Percentiles rank a stretch among this genome's conserved stretches.
Evolutionary conservation across 768 basidiomycete genomes (phyloP).

Genomic region (Rhodosporidiobolus odoratus): DNA sequence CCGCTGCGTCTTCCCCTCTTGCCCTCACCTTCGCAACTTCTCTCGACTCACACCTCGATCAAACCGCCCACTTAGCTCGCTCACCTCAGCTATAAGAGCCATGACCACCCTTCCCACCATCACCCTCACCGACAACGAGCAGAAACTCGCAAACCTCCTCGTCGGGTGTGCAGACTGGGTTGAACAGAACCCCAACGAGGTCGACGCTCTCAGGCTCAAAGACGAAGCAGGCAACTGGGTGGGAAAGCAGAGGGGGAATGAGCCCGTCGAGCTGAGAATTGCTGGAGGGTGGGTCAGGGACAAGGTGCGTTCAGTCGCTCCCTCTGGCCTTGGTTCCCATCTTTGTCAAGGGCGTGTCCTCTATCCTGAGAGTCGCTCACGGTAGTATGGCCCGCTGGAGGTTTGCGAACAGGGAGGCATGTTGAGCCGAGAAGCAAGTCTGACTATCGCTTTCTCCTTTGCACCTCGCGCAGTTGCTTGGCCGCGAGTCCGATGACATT

Average conservation of each 20-base stretch:
- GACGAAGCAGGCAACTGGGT: slow-evolving; percentile 39
- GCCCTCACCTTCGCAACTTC: background rate
- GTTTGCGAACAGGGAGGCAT: too few relatives aligned
- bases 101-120: slow-evolving; percentile 4
- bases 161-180: slow-evolving; percentile 33
- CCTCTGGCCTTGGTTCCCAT: too few relatives aligned
- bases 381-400: too few relatives aligned
- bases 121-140: slow-evolving; percentile 27
- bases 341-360: too few relatives aligned
- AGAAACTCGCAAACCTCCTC: slow-evolving; percentile 23
- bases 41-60: background rate
- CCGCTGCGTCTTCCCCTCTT: background rate
- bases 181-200: too few relatives aligned
- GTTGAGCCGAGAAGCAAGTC: too few relatives aligned
- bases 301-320: too few relatives aligned
- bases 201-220: slow-evolving; percentile 16
- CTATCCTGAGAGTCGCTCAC: too few relatives aligned
- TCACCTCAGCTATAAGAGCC: background rate
- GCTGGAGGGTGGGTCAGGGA: slow-evolving; percentile 98
- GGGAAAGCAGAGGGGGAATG: slow-evolving; percentile 55
- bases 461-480: slow-evolving; percentile 57
- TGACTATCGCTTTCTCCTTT: background rate
- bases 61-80: background rate
- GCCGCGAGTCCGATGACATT: slow-evolving; percentile 77
- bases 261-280: slow-evolving; percentile 65